These are phyloP conservation scores for Venustampulla echinocandica DNA, from an alignment of 495 filamentous ascomycete species.

Conservation along the genomic window DNA sequence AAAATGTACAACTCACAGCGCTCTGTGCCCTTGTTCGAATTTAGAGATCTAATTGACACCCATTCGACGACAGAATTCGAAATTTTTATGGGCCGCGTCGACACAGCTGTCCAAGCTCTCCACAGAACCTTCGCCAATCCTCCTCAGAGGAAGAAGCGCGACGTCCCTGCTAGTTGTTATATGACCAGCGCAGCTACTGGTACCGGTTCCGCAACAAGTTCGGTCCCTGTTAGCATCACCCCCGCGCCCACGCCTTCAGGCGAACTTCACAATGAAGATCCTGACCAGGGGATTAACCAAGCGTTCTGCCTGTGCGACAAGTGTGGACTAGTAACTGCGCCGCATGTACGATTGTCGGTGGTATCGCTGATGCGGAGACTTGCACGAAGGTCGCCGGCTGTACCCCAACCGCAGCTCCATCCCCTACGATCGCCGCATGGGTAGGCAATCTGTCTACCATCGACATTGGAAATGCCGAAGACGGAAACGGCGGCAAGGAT, in stretches of 20 bases:
- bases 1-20: constrained; percentile 6
- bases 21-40: constrained; percentile 8
- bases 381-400: not conserved
- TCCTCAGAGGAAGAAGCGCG: constrained; percentile 1
- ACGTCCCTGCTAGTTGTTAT: not conserved
- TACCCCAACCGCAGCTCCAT: not conserved
- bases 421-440: constrained; percentile 4
- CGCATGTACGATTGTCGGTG: not conserved
- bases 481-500: constrained; percentile 2
- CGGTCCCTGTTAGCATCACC: not conserved
- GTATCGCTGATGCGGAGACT: not conserved
- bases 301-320: not conserved
- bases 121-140: constrained; percentile 3
- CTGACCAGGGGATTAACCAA: not conserved
- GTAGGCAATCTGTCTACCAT: constrained; percentile 2
- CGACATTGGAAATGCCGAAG: constrained; percentile 5
- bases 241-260: not conserved
- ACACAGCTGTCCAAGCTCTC: constrained; percentile 4
- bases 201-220: not conserved
- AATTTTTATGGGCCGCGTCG: constrained; percentile 2
- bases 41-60: not conserved
- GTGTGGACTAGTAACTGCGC: not conserved
- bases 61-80: not conserved
- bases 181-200: not conserved
- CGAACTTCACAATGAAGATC: not conserved